Conservation (phyloP, 2,329 filamentous ascomycete species). For the Hypoxylon sp. region DNA sequence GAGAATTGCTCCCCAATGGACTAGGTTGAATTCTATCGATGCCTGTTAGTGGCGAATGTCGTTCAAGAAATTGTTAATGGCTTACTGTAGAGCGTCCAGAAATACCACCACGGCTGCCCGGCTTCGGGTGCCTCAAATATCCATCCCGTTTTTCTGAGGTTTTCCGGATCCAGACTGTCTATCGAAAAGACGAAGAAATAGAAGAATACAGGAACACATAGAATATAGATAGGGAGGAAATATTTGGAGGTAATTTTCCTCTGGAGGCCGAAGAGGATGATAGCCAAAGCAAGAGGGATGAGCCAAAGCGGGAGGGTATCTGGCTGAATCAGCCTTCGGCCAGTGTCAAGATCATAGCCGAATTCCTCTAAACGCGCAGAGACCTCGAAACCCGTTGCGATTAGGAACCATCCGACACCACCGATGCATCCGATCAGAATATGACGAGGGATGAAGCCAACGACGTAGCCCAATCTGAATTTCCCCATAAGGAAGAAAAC, state of each 20-base stretch:
- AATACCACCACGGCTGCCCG: slow-evolving; percentile 95
- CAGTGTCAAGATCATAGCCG: slow-evolving; percentile 81
- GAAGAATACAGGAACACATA: slow-evolving; percentile 80
- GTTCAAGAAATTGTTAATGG: slow-evolving; percentile 28
- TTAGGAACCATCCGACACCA: slow-evolving; percentile 94
- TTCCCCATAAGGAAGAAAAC: slow-evolving; percentile 93
- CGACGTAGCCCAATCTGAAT: slow-evolving; percentile 89
- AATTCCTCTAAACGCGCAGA: slow-evolving; percentile 89
- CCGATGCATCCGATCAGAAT: slow-evolving; percentile 98
- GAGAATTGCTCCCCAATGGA: slow-evolving; percentile 86
- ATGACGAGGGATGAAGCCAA: slow-evolving; percentile 96
- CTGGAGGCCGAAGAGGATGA: slow-evolving; percentile 82
- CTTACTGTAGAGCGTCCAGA: slow-evolving; percentile 94
- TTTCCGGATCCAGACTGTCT: slow-evolving; percentile 74
- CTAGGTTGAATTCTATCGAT: slow-evolving; percentile 77
- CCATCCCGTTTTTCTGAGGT: slow-evolving; percentile 83
- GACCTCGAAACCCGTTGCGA: slow-evolving; percentile 93
- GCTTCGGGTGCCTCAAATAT: slow-evolving; percentile 89
- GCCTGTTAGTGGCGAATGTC: slow-evolving; percentile 42
- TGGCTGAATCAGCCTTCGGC: slow-evolving; percentile 77
- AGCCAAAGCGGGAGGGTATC: slow-evolving; percentile 87
- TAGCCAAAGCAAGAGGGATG: slow-evolving; percentile 80
- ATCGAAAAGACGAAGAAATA: slow-evolving; percentile 81
- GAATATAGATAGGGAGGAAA: slow-evolving; percentile 88
- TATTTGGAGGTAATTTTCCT: slow-evolving; percentile 84